Evolutionary conservation across 257 asterid genomes (phyloP).

Genomic region (Nicotiana undulata): DNA sequence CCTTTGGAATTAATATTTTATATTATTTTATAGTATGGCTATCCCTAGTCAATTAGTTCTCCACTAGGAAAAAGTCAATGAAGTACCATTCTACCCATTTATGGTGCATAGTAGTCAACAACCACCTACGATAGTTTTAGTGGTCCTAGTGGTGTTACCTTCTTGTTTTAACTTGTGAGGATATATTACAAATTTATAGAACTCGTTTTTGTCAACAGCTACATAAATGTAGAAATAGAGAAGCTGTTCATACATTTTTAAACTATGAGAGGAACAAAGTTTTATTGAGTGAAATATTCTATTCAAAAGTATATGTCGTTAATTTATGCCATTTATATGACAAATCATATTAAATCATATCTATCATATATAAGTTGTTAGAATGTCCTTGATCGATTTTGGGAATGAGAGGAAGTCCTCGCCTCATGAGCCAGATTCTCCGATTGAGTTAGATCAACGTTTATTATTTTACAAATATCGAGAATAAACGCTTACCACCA

Average conservation of each 20-base stretch:
- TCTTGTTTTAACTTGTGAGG: background rate
- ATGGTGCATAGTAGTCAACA: slow-evolving; percentile 5
- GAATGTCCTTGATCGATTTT: too few species aligned
- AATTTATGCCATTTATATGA: background rate
- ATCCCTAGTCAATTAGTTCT: background rate
- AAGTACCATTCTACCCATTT: background rate
- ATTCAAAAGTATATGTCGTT: background rate
- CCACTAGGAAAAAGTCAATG: background rate
- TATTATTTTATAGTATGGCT: too few species aligned
- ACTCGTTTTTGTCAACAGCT: too few species aligned
- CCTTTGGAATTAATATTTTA: too few species aligned
- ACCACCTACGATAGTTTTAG: background rate
- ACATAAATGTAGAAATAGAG: too few species aligned
- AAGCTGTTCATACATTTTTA: background rate
- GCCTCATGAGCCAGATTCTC: background rate
- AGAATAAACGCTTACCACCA: too few species aligned
- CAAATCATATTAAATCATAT: background rate
- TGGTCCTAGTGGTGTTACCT: background rate
- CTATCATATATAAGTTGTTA: background rate
- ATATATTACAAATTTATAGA: too few species aligned
- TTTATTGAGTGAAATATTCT: background rate
- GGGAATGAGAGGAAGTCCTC: background rate
- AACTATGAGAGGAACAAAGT: background rate
- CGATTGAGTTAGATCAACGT: too few species aligned
- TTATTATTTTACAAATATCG: too few species aligned